These are phyloP conservation scores for Theobroma grandiflorum DNA, from an alignment of 441 rosid species.

Conservation along the genomic window DNA sequence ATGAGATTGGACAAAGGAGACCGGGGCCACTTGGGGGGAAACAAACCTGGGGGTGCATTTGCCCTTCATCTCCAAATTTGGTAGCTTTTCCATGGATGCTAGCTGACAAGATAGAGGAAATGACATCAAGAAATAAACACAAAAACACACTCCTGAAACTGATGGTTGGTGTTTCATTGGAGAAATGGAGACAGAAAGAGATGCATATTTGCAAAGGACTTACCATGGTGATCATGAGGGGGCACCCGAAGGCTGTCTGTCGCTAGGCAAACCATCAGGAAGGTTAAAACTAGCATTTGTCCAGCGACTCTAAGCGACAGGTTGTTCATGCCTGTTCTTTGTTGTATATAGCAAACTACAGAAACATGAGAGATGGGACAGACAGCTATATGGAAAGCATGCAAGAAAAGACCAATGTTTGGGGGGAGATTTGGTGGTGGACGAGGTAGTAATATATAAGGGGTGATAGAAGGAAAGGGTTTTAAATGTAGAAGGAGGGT, in stretches of 20 bases:
- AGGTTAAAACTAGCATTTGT: neutral
- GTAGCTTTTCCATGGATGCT: slow-evolving; percentile 3
- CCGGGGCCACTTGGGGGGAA: neutral
- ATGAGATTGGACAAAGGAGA: neutral
- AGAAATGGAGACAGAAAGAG: neutral
- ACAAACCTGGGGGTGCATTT: slow-evolving; percentile 27
- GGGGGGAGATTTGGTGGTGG: neutral
- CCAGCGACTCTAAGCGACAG: neutral
- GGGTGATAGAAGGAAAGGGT: neutral
- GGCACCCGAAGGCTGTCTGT: slow-evolving; percentile 32
- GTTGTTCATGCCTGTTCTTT: neutral
- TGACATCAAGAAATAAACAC: neutral
- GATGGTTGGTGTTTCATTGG: neutral
- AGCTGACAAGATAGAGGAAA: neutral
- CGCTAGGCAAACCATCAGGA: slow-evolving; percentile 25
- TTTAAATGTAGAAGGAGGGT: slow-evolving; percentile 41
- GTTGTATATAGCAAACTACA: neutral
- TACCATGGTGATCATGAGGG: slow-evolving; percentile 27
- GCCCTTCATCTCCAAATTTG: neutral
- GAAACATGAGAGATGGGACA: neutral
- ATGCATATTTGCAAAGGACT: neutral
- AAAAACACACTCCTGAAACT: too few species aligned
- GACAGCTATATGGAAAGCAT: neutral
- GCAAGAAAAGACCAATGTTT: neutral
- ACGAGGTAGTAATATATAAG: neutral